Evolutionary conservation across 257 asterid species (phyloP).

Genomic region (Fraxinus pennsylvanica): DNA sequence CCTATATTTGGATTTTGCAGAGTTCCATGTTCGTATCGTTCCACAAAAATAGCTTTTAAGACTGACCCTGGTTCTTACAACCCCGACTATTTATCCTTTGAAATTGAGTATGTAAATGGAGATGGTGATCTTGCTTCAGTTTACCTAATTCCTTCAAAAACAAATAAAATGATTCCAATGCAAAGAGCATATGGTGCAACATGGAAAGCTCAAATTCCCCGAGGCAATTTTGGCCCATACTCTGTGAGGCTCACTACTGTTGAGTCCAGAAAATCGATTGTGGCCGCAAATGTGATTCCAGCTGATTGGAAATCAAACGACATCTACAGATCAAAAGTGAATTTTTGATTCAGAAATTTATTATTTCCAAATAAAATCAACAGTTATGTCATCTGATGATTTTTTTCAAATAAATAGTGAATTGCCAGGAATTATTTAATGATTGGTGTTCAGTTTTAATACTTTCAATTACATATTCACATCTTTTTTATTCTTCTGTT

Average conservation of each 20-base stretch:
- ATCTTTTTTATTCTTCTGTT: too few relatives aligned
- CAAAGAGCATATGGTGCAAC: slow-evolving; percentile 27
- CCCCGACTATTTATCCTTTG: slow-evolving; percentile 19
- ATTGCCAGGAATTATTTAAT: too few relatives aligned
- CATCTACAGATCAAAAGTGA: slow-evolving; percentile 6
- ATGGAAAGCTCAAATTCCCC: slow-evolving; percentile 8
- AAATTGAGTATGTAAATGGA: slow-evolving; percentile 20
- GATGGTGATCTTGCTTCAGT: slow-evolving; percentile 25
- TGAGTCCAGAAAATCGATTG: not conserved
- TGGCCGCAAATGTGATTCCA: slow-evolving; percentile 23
- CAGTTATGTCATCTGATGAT: too few relatives aligned
- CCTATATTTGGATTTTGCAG: slow-evolving; percentile 5
- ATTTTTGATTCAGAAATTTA: not conserved
- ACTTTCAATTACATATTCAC: too few relatives aligned
- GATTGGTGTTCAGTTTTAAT: too few relatives aligned
- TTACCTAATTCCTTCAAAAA: slow-evolving; percentile 4
- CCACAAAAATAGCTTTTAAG: slow-evolving; percentile 19
- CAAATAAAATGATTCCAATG: slow-evolving; percentile 24
- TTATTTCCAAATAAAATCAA: too few relatives aligned
- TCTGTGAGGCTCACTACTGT: slow-evolving; percentile 16
- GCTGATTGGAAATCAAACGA: slow-evolving; percentile 18
- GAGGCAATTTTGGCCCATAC: slow-evolving; percentile 9
- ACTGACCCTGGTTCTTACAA: slow-evolving; percentile 30
- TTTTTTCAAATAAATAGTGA: too few relatives aligned
- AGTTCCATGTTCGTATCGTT: slow-evolving; percentile 23